Percentiles rank a stretch among this genome's conserved stretches.
These are phyloP conservation scores for Paecilomyces fulvus DNA, from an alignment of 2,329 filamentous ascomycete genomes.

Conservation along the genomic window DNA sequence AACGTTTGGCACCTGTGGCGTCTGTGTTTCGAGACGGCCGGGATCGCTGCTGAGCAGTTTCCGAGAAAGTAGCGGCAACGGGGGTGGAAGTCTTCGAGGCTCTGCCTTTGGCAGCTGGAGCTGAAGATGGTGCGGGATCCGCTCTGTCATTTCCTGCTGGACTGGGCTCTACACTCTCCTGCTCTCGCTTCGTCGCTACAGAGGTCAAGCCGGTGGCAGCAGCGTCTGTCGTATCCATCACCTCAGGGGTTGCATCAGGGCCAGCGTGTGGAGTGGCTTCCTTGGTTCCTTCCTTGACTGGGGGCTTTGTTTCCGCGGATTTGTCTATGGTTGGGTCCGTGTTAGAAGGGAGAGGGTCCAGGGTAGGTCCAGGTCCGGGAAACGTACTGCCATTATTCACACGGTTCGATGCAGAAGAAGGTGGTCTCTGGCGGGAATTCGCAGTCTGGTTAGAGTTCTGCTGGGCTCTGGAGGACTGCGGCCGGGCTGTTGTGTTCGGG, in stretches of 20 bases:
- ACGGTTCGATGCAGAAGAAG: constrained; percentile 55
- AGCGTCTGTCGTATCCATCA: constrained; percentile 3
- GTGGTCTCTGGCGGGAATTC: constrained; percentile 48
- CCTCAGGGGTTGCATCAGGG: constrained; percentile 16
- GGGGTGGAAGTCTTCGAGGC: constrained; percentile 36
- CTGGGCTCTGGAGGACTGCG: constrained; percentile 61
- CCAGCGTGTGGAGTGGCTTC: constrained; percentile 25
- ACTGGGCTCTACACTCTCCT: constrained; percentile 23
- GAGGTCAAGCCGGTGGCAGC: constrained; percentile 8
- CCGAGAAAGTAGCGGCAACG: constrained; percentile 27
- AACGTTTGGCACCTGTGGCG: constrained; percentile 25
- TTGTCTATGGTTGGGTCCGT: constrained; percentile 18
- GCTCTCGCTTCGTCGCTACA: constrained; percentile 23
- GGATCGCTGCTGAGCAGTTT: constrained; percentile 21
- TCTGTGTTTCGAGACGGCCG: constrained; percentile 29
- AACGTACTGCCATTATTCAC: constrained; percentile 44
- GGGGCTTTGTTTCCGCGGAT: constrained; percentile 43
- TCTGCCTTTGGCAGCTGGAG: constrained; percentile 21
- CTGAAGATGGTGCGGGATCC: constrained; percentile 2
- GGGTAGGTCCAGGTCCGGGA: constrained; percentile 20
- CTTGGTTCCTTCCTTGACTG: constrained; percentile 42
- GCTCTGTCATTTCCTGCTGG: constrained; percentile 21
- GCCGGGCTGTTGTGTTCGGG: constrained; percentile 49
- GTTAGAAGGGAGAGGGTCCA: constrained; percentile 18
- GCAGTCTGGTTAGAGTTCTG: constrained; percentile 63